Base-by-base conservation (phyloP, 202 grass and related monocot species). In the Elaeis oleifera region DNA sequence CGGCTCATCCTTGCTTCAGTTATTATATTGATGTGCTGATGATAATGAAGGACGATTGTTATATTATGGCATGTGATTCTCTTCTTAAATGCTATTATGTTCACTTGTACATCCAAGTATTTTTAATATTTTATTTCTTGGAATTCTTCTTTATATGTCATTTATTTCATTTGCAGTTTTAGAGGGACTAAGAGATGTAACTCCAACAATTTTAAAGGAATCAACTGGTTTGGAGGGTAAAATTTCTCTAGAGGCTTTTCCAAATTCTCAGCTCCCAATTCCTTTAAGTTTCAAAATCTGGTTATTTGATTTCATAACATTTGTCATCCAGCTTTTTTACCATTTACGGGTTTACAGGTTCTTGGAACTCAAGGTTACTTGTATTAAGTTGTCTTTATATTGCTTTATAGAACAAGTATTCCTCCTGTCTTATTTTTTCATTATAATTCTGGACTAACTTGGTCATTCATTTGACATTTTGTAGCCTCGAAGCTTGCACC, bases 181-280 rank as follows among this genome's bases (percentile, higher is more conserved):
- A n/a, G 87, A 91, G 65, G 87, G 92, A 20, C 87, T 79, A 74
- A 85, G 92, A 71, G 92, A 91, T 73, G 82, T 86, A 6, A 92
- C 88, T 14, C 92, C 88, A 32, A 84, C 63, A 22, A 31, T 92
- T 53, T 72, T 97, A 58, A 89, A 84, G 56, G 81, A 92, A 66
- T 89, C 82, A 76, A 92, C 88, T 57, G 80, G 88, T 7, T 81
- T 97, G 76, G 92, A 97, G 84, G 88, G 92, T 92, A 28, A 85
- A 71, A 70, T 4, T 18, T 62, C 16, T 54, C 4, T 50, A 71
- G 39, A 56, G 36, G 36, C 36, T 14, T 44, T 44, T 44, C 11
- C 36, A 44, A 44, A 44, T 44, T 44, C 36, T 44, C 9, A 13
- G 8, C 3, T 44, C 36, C 36, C 36, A 44, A 44, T 44, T 44